Percentiles rank a stretch among this genome's conserved stretches.
These are phyloP conservation scores for Dissophora ornata DNA, from an alignment of 192 early-diverging fungal species.

Conservation along the genomic window DNA sequence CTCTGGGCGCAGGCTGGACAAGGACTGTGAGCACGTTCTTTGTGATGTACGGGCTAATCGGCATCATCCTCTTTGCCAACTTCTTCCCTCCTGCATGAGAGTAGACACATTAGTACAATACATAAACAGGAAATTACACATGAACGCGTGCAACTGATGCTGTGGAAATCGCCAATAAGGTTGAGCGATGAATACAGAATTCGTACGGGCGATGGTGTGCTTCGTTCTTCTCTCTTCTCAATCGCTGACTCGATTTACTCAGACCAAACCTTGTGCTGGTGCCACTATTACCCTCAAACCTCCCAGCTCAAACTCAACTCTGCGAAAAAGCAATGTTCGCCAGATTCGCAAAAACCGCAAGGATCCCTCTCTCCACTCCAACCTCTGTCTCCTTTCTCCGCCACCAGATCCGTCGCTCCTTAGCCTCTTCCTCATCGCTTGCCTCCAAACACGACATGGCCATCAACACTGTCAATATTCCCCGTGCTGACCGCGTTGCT, in stretches of 20 bases:
- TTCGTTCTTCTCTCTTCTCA: too few relatives aligned
- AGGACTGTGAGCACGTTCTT: slow-evolving; percentile 62
- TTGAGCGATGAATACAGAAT: too few relatives aligned
- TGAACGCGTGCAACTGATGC: too few relatives aligned
- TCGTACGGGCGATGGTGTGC: too few relatives aligned
- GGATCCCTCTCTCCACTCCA: slow-evolving; percentile 3
- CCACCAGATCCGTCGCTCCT: slow-evolving; percentile 2
- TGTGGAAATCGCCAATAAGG: too few relatives aligned
- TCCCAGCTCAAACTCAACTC: slow-evolving; percentile 8
- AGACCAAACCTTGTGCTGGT: too few relatives aligned
- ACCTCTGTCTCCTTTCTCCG: slow-evolving; percentile 7
- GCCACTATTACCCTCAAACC: too few relatives aligned
- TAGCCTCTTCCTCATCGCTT: slow-evolving; percentile 2
- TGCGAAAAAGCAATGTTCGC: slow-evolving; percentile 33
- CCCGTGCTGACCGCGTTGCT: slow-evolving; percentile 58
- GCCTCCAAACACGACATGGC: background rate
- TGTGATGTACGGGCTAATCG: slow-evolving; percentile 79
- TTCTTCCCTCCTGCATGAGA: slow-evolving; percentile 88
- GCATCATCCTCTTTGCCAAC: slow-evolving; percentile 84
- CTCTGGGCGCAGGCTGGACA: slow-evolving; percentile 17
- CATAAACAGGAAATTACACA: too few relatives aligned
- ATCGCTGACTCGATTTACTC: too few relatives aligned
- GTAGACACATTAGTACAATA: background rate
- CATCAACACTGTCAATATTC: slow-evolving; percentile 29
- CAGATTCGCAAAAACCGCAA: slow-evolving; percentile 26